Base-by-base conservation (phyloP, 164 flowering plant species). In the Vitis labrusca region DNA sequence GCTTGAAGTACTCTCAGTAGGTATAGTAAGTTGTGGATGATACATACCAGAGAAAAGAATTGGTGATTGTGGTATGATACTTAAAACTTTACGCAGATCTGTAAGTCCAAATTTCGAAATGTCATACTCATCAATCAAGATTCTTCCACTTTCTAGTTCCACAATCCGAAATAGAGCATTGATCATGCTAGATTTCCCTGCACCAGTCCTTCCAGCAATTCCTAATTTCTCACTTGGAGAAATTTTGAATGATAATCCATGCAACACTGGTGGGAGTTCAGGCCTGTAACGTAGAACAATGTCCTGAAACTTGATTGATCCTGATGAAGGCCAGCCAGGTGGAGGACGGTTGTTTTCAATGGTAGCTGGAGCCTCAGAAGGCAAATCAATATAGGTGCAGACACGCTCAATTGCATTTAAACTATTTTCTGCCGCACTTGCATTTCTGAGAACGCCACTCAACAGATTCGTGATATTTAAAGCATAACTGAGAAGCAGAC, bases 181-280 rank as follows among this genome's bases (percentile, higher is more conserved):
- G 14, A 95, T 78, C 97, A 95, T 90, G 82, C 97, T 92, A 27
- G 99, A 95, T 77, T 95, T 95, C 55, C 99, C 98, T 15, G 98
- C 98, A 15, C 99, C 99, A 59, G 99, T 95, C 75, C 99, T 88
- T 47, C 99, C 99, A 65, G 86, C 99, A 50, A 95, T 88, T 70
- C 99, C 99, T 10, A 95, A 74, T 76, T 95, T 95, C 70, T 93
- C 98, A 79, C 85, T 88, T 4, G 93, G 92, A 69, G 81, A 76
- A 56, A 93, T 72, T 15, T 66, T 54, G 52, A 95, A 93, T 57
- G 94, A 85, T 67, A 95, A 75, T 23, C 98, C 97, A 75, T 89
- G 96, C 66, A 95, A 82, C 49, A 95, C 99, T 3, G 94, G 96
- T 71, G 99, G 98, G 76, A 93, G 98, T 76, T 89, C 98, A 37